These are phyloP conservation scores for Xylogone sp. DNA, from an alignment of 2,329 filamentous ascomycete genomes.

Conservation along the genomic window DNA sequence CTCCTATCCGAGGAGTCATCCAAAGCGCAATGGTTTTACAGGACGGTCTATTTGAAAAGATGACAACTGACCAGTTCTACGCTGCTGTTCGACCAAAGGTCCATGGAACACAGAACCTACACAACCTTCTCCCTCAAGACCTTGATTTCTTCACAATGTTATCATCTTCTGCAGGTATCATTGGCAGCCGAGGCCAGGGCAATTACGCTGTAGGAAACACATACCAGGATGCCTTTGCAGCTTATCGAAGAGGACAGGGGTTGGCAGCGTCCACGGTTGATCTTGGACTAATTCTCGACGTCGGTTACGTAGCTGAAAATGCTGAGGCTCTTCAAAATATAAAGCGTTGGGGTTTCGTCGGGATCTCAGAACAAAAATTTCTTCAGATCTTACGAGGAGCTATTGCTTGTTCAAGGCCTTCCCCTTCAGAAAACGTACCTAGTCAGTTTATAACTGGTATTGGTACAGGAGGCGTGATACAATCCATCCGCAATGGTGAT, in stretches of 20 bases:
- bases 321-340: constrained; percentile 43
- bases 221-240: constrained; percentile 17
- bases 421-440: constrained; percentile 29
- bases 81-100: constrained; percentile 32
- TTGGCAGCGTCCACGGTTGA: constrained; percentile 18
- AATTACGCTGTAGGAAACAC: constrained; percentile 25
- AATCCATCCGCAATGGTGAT: constrained; percentile 45
- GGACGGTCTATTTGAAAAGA: constrained; percentile 30
- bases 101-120: constrained; percentile 19
- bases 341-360: constrained; percentile 49
- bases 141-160: constrained; percentile 12
- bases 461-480: constrained; percentile 49
- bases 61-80: constrained; percentile 33
- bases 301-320: constrained; percentile 43
- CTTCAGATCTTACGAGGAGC: constrained; percentile 22
- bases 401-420: constrained; percentile 26
- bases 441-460: constrained; percentile 47
- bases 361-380: constrained; percentile 34
- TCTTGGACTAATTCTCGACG: constrained; percentile 15
- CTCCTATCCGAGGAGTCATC: constrained; percentile 24
- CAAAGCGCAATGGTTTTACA: constrained; percentile 31
- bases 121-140: constrained; percentile 9
- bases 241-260: constrained; percentile 14
- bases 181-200: constrained; percentile 9
- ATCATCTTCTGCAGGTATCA: constrained; percentile 5